These are phyloP conservation scores for Limonomyces culmigenus DNA, from an alignment of 1,284 basidiomycete species.

Conservation along the genomic window DNA sequence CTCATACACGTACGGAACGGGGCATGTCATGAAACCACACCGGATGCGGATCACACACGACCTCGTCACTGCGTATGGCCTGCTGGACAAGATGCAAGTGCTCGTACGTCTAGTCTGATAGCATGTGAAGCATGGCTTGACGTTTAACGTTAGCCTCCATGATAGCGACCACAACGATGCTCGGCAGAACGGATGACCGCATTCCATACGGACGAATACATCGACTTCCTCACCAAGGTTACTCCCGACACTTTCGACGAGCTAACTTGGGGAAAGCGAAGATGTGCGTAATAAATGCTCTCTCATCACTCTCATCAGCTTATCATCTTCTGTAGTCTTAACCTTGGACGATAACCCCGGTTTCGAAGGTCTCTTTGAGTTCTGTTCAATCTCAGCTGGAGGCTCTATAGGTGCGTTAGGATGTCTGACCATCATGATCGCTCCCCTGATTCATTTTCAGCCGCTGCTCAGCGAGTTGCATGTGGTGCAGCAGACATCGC, in stretches of 20 bases:
- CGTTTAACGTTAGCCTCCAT: neutral
- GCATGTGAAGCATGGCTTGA: neutral
- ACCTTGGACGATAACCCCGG: slow-evolving; percentile 93
- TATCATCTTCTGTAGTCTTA: slow-evolving; percentile 33
- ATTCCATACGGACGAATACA: slow-evolving; percentile 97
- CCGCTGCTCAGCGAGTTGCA: slow-evolving; percentile 70
- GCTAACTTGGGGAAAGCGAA: slow-evolving; percentile 66
- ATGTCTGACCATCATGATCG: neutral
- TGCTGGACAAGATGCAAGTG: slow-evolving; percentile 85
- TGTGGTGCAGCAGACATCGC: slow-evolving; percentile 80
- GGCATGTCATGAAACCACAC: slow-evolving; percentile 93
- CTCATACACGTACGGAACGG: slow-evolving; percentile 72
- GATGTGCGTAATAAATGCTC: slow-evolving; percentile 42
- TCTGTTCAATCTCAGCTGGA: slow-evolving; percentile 92
- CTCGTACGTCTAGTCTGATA: slow-evolving; percentile 31
- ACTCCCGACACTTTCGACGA: slow-evolving; percentile 79
- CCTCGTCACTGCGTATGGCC: slow-evolving; percentile 78
- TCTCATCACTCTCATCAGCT: neutral
- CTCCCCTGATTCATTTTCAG: slow-evolving; percentile 17
- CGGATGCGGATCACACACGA: slow-evolving; percentile 89
- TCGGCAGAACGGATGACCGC: slow-evolving; percentile 72
- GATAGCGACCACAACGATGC: slow-evolving; percentile 66
- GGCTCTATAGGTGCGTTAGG: slow-evolving; percentile 61
- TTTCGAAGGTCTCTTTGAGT: slow-evolving; percentile 94
- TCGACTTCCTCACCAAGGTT: slow-evolving; percentile 79